These are phyloP conservation scores for Dryas integrifolia DNA, from an alignment of 331 rosid species.

Conservation along the genomic window DNA sequence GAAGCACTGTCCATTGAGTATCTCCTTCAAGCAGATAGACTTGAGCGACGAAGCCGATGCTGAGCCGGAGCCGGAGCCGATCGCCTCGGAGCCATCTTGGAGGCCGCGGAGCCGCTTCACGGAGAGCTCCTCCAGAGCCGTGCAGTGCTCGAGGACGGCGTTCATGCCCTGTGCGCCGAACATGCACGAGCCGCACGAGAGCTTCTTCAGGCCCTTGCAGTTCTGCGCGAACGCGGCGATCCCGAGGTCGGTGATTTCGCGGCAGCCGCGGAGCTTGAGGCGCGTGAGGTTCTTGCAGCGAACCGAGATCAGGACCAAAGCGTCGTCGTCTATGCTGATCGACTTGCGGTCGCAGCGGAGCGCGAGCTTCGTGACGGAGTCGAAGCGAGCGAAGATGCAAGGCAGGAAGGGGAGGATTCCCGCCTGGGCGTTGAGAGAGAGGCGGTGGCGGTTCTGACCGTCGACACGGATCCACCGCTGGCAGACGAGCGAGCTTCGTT, in stretches of 20 bases:
- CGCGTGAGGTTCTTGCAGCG: conserved; percentile 61
- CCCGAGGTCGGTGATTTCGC: conserved; percentile 54
- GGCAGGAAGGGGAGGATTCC: conserved; percentile 47
- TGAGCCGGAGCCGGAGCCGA: conserved; percentile 35
- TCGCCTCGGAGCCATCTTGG: conserved; percentile 39
- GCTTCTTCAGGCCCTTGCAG: conserved; percentile 60
- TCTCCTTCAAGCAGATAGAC: conserved; percentile 66
- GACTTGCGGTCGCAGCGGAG: conserved; percentile 70
- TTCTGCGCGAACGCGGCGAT: conserved; percentile 56
- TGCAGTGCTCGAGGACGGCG: conserved; percentile 52
- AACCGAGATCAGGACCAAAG: conserved; percentile 52
- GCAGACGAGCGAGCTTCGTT: conserved; percentile 59
- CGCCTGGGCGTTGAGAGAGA: conserved; percentile 48
- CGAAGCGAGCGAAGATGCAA: conserved; percentile 58
- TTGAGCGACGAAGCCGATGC: conserved; percentile 46
- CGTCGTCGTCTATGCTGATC: conserved; percentile 57
- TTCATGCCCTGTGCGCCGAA: conserved; percentile 63
- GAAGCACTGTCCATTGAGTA: conserved; percentile 61
- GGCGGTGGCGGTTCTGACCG: conserved; percentile 61
- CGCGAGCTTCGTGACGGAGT: conserved; percentile 62
- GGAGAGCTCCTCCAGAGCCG: conserved; percentile 63
- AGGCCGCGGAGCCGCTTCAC: conserved; percentile 72
- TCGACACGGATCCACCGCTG: conserved; percentile 62
- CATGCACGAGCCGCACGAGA: conserved; percentile 63
- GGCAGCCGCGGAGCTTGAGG: conserved; percentile 75